Percentiles rank a stretch among this genome's conserved stretches.
phyloP scores from a whole-genome alignment of 177 flowering plant species.

The Telopea speciosissima region DNA sequence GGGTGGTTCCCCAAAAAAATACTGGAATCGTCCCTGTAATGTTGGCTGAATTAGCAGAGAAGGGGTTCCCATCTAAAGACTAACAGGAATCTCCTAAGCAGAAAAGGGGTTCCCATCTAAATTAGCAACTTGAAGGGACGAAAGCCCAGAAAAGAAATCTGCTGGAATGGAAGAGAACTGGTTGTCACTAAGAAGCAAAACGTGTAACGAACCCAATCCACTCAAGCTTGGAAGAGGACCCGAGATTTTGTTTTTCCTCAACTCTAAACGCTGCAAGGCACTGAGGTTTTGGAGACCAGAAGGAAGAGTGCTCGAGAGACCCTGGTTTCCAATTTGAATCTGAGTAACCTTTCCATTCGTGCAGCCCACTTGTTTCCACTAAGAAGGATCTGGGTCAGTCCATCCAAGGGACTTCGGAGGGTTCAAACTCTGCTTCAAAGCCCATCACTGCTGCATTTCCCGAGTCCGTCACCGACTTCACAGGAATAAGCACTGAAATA shows the following conservation, averaged over 20 bases:
- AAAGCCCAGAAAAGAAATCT: no score
- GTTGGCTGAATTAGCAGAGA: constrained; percentile 56
- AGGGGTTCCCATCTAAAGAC: constrained; percentile 27
- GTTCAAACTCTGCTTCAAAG: constrained; percentile 33
- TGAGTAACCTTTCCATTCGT: constrained; percentile 28
- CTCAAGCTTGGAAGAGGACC: constrained; percentile 57
- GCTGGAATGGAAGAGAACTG: no score
- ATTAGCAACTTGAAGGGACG: no score
- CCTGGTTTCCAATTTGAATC: constrained; percentile 44
- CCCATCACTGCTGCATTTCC: constrained; percentile 49
- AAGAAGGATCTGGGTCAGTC: constrained; percentile 56
- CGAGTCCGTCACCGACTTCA: constrained; percentile 13
- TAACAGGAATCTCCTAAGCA: constrained; percentile 53
- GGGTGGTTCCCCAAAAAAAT: constrained; percentile 13
- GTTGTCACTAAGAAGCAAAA: no score
- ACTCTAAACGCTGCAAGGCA: constrained; percentile 35
- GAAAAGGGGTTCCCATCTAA: no score
- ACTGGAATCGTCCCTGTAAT: constrained; percentile 41
- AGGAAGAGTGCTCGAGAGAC: constrained; percentile 45
- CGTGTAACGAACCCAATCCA: constrained; percentile 43
- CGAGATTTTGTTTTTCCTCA: constrained; percentile 34
- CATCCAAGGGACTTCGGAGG: constrained; percentile 33
- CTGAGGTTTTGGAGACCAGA: constrained; percentile 32
- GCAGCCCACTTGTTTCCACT: constrained; percentile 44
- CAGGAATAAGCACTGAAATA: neutral